Percentiles rank a stretch among this genome's conserved stretches.
phyloP scores from a whole-genome alignment of 768 basidiomycete species.

The Lyophyllum atratum region DNA sequence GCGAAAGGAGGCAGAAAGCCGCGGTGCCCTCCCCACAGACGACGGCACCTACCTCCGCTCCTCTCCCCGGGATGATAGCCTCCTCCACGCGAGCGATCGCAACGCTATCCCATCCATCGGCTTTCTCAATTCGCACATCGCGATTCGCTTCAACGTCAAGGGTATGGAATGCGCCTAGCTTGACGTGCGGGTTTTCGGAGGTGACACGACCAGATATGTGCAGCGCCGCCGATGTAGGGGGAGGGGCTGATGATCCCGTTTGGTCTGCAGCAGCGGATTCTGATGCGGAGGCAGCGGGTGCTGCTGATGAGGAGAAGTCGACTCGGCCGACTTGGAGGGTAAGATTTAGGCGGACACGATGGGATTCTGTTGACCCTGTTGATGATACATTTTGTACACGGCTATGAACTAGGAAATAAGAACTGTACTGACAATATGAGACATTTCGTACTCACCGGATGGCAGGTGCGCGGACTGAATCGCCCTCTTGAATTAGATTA shows the following conservation, averaged over 20 bases:
- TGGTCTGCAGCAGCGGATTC: constrained; percentile 35
- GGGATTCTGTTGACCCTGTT: constrained; percentile 93
- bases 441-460: constrained; percentile 55
- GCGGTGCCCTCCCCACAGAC: constrained; percentile 97
- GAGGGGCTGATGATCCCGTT: constrained; percentile 35
- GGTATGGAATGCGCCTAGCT: constrained; percentile 92
- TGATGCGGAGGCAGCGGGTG: constrained; percentile 48
- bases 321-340: constrained; percentile 81
- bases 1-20: constrained; percentile 90
- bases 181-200: constrained; percentile 86
- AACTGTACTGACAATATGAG: background rate
- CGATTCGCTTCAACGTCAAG: constrained; percentile 91
- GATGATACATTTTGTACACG: constrained; percentile 88
- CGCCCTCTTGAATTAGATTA: constrained; percentile 91
- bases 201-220: constrained; percentile 88
- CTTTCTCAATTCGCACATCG: constrained; percentile 87
- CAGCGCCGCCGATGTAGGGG: constrained; percentile 55
- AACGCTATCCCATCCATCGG: constrained; percentile 90
- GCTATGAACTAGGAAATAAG: constrained; percentile 36
- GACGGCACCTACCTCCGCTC: constrained; percentile 94
- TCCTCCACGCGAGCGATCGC: constrained; percentile 82
- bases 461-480: constrained; percentile 83
- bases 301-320: constrained; percentile 76
- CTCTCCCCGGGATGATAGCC: constrained; percentile 88
- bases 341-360: constrained; percentile 81